These are phyloP conservation scores for Phytophthora pisi DNA, from an alignment of 352 stramenopile species.

Conservation along the genomic window DNA sequence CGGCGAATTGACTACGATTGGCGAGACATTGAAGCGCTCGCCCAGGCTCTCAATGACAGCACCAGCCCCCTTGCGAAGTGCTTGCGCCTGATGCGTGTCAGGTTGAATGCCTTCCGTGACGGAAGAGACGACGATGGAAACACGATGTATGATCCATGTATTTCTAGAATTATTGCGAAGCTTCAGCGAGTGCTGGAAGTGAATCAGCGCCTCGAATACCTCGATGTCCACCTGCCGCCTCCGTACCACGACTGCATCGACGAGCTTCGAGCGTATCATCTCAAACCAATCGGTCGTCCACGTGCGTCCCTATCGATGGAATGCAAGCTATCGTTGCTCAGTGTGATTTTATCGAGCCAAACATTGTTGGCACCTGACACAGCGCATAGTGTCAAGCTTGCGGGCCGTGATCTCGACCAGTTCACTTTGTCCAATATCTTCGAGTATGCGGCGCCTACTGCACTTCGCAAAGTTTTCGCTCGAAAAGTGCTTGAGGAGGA, in stretches of 20 bases:
- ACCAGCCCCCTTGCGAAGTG: background rate
- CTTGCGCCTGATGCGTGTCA: background rate
- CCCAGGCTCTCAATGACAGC: background rate
- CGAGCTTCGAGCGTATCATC: background rate
- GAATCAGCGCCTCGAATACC: background rate
- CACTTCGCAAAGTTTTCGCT: background rate
- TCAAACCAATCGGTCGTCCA: background rate
- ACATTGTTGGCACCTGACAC: no score
- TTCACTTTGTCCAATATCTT: background rate
- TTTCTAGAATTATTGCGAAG: background rate
- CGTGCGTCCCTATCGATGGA: background rate
- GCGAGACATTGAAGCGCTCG: background rate
- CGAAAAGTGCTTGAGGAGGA: background rate
- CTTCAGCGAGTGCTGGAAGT: constrained; percentile 2
- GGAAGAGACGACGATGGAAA: background rate
- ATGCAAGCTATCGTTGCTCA: constrained; percentile 1
- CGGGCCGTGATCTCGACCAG: background rate
- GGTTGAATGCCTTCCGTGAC: background rate
- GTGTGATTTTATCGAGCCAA: background rate
- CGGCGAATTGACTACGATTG: background rate
- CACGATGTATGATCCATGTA: background rate
- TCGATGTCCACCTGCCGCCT: background rate
- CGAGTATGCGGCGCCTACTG: background rate
- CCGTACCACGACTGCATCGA: constrained; percentile 1
- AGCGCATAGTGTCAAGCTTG: background rate